Base-by-base conservation (phyloP, 2,329 filamentous ascomycete genomes). In the Stromatinia cepivora region DNA sequence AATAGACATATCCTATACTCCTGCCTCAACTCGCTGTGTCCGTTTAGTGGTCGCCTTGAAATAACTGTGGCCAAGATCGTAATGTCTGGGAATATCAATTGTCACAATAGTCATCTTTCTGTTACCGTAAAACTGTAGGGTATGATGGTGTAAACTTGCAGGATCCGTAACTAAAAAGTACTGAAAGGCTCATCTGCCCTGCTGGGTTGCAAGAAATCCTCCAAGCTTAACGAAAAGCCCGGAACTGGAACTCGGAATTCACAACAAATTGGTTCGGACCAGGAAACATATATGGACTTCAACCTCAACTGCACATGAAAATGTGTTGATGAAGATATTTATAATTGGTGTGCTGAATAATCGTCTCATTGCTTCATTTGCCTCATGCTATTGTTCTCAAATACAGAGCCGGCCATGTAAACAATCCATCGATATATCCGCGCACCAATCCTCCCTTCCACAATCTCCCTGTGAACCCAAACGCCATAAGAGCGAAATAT, bases 401-500 rank as follows among this genome's bases (percentile, higher is more conserved):
- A 57, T 66, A 70, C 69, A 69, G 66, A 54, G 59, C 66, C 69
- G 73, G 69, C 72, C 71, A 69, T 71, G 75, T 71, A 73, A 74
- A 73, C 54, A 74, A 70, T 70, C 72, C 71, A 71, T 65, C 61
- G 66, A 68, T 57, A 66, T 52, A 63, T 71, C 31, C 45, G 46
- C 56, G 54, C 56, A 54, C 58, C 48, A 64, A 52, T 63, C 53
- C 53, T 54, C 58, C 50, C 39, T 42, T 66, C 58, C 66, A 64
- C 48, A 64, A 64, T 64, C 66, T 69, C 67, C 67, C 71, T 67
- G 68, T 59, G 45, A 52, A 69, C 62, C 69, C 66, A 76, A 77
- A 77, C 76, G 76, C 76, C 76, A 75, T 71, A 71, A 65, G 75
- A 79, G 76, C 77, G 79, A 85, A 82, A 80, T 82, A 83, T 86